A percentile compares a stretch with the other conserved stretches of the same genome.
Evolutionary conservation across 2,329 filamentous ascomycete species (phyloP).

Genomic region (Hypomyces rosellus): DNA sequence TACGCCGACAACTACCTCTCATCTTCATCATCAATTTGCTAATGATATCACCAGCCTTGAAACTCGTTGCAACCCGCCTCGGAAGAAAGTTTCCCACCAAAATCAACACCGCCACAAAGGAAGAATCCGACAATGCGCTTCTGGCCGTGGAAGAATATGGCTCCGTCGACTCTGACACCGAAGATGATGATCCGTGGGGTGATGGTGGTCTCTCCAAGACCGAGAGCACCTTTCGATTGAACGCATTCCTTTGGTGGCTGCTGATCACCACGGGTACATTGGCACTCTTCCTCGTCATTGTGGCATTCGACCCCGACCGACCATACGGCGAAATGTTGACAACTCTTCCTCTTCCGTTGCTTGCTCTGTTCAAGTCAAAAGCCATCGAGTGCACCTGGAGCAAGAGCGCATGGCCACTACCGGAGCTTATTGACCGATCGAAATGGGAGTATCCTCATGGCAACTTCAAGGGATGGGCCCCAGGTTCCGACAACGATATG

Average conservation of each 20-base stretch:
- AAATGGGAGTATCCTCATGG: slow-evolving; percentile 22
- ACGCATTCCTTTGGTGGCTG: slow-evolving; percentile 12
- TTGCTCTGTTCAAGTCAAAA: slow-evolving; percentile 22
- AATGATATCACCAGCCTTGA: neutral
- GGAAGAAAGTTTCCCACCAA: neutral
- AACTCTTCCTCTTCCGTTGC: slow-evolving; percentile 25
- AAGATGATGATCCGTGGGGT: neutral
- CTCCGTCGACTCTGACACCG: slow-evolving; percentile 10
- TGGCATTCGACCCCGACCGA: slow-evolving; percentile 22
- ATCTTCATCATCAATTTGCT: neutral
- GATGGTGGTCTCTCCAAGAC: slow-evolving; percentile 5
- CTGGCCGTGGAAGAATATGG: neutral
- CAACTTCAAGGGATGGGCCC: slow-evolving; percentile 29
- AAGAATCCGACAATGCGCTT: slow-evolving; percentile 3
- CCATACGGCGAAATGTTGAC: slow-evolving; percentile 27
- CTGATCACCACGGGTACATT: slow-evolving; percentile 14
- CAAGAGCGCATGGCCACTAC: slow-evolving; percentile 22
- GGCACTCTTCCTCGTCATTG: slow-evolving; percentile 17
- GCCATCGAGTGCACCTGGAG: slow-evolving; percentile 22
- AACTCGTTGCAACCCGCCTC: neutral
- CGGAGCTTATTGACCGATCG: slow-evolving; percentile 19
- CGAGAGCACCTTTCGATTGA: slow-evolving; percentile 13
- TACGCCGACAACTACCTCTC: slow-evolving; percentile 12
- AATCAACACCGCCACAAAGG: neutral
- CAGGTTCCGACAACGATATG: slow-evolving; percentile 19